phyloP scores from a whole-genome alignment of 306 rosid genomes.

The Vachellia collinsii region DNA sequence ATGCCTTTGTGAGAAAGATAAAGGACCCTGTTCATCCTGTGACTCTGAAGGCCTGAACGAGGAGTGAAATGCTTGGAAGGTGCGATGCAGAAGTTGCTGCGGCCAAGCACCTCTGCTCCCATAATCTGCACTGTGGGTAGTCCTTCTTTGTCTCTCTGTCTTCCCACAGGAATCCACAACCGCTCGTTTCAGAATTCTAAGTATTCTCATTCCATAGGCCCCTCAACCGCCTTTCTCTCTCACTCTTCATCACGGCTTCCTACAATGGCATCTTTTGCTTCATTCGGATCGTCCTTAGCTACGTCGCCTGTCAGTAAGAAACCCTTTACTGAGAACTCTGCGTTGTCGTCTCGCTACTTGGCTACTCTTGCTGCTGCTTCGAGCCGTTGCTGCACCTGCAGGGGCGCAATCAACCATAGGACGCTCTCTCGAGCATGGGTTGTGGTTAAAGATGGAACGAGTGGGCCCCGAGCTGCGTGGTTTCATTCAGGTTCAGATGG shows the following conservation, averaged over 20 bases:
- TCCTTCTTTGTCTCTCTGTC: conserved; percentile 7
- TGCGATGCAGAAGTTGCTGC: conserved; percentile 79
- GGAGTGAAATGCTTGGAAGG: conserved; percentile 54
- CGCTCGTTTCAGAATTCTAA: background rate
- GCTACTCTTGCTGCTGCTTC: conserved; percentile 30
- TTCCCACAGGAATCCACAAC: background rate
- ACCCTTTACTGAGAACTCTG: conserved; percentile 18
- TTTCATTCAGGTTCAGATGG: conserved; percentile 44
- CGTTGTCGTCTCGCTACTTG: conserved; percentile 26
- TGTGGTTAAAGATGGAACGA: conserved; percentile 42
- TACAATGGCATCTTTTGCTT: background rate
- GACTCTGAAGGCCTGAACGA: background rate
- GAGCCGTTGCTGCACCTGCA: conserved; percentile 41
- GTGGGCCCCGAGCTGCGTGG: conserved; percentile 36
- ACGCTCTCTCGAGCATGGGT: conserved; percentile 51
- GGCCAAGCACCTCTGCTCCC: conserved; percentile 52
- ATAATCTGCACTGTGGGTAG: conserved; percentile 51
- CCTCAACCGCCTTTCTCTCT: background rate
- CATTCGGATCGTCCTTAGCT: conserved; percentile 11
- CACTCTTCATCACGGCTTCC: background rate
- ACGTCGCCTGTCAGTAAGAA: background rate
- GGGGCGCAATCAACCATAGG: conserved; percentile 35
- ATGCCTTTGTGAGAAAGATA: background rate
- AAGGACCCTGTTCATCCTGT: no score
- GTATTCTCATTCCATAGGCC: background rate